Percentiles rank a stretch among this genome's conserved stretches.
Conservation (phyloP, 164 flowering plant species). For the Euptelea pleiosperma region DNA sequence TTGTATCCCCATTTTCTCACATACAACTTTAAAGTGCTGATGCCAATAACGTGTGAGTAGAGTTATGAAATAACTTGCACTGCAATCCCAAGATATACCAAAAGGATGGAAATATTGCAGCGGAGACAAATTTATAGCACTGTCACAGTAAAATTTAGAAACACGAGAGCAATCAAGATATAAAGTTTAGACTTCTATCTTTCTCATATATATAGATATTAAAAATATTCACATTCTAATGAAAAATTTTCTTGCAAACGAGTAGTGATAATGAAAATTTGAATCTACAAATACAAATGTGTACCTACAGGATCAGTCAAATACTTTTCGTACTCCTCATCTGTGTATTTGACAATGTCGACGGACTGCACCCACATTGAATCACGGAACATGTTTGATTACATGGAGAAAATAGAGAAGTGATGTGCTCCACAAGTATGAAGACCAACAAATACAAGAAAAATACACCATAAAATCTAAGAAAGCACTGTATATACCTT, state of each 20-base stretch:
- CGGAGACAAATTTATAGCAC: not conserved
- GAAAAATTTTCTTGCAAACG: not conserved
- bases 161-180: no score
- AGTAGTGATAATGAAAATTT: not conserved
- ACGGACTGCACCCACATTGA: conserved; percentile 61
- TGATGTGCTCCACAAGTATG: not conserved
- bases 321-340: conserved; percentile 92
- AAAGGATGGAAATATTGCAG: not conserved
- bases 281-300: conserved; percentile 14
- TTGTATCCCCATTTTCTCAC: no score
- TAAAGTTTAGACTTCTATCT: no score
- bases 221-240: not conserved
- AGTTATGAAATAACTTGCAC: no score
- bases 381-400: not conserved
- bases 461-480: not conserved
- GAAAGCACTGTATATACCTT: conserved; percentile 45
- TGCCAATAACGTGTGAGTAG: no score
- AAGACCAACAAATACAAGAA: no score
- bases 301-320: conserved; percentile 90
- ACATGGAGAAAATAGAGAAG: not conserved
- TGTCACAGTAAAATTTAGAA: no score
- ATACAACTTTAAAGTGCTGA: no score
- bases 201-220: no score
- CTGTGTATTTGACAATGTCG: conserved; percentile 76
- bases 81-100: not conserved